Percentiles rank a stretch among this genome's conserved stretches.
These are phyloP conservation scores for Pseudogymnoascus pannorum DNA, from an alignment of 2,329 filamentous ascomycete species.

Conservation along the genomic window DNA sequence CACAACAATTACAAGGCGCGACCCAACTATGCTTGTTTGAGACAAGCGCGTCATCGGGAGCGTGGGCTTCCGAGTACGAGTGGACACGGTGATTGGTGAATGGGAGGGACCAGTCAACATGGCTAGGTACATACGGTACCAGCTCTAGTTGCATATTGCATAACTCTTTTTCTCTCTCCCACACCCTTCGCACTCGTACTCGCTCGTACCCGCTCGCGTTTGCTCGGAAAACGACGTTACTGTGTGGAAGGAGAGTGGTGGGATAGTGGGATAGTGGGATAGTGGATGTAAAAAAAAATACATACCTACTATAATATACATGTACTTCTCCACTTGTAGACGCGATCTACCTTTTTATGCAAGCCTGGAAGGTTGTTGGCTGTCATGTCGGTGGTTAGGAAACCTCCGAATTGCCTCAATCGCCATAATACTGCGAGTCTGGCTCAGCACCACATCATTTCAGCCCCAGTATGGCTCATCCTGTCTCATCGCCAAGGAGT, in stretches of 20 bases:
- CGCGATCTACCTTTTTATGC: not conserved
- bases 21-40: not conserved
- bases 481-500: not conserved
- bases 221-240: not conserved
- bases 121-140: not conserved
- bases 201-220: not conserved
- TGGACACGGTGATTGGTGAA: not conserved
- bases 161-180: not conserved
- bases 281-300: no score
- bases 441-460: no score
- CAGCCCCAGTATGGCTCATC: not conserved
- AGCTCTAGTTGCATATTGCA: not conserved
- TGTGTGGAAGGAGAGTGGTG: not conserved
- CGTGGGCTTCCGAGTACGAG: not conserved
- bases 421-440: not conserved
- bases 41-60: not conserved
- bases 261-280: not conserved
- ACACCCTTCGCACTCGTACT: not conserved
- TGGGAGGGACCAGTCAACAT: not conserved
- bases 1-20: not conserved
- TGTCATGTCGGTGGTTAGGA: conserved; percentile 1
- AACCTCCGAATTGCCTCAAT: conserved; percentile 5
- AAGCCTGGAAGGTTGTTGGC: not conserved
- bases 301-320: no score
- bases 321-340: not conserved